Evolutionary conservation across 2,329 filamentous ascomycete species (phyloP), one percentile per base, ranked within the genome.

Genomic region (Cladophialophora bantiana): DNA sequence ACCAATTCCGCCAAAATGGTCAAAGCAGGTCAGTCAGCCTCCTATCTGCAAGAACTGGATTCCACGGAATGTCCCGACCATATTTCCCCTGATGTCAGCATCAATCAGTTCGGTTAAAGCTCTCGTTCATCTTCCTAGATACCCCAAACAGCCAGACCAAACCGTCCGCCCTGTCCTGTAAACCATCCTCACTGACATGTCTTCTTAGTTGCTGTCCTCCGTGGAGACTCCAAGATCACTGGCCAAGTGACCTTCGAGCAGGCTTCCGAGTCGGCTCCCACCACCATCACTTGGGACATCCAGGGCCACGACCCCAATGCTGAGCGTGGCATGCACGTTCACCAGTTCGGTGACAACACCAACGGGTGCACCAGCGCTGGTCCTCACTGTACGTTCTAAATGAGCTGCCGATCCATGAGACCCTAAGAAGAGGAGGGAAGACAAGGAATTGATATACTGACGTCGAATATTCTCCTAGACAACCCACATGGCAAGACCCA

Each of bases 261-360:
- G 86, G 86, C 86, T 73, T 88, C 86, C 80, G 95, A 97, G 87
- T 88, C 84, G 76, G 83, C 87, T 75, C 88, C 90, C 74, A 98
- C 95, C 79, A 94, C 86, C 81, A 87, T 99, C 84, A 88, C 90
- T 78, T 99, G 92, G 90, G 88, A 97, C 83, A 93, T 99, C 83
- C 86, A 87, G 70, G 94, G 95, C 83, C 86, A 97, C 83, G 94
- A 98, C 79, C 78, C 94, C 83, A 97, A 96, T 81, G 94, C 95
- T 78, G 88, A 96, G 89, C 94, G 95, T 83, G 95, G 93, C 82
- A 93, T 98, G 88, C 95, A 99, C 87, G 90, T 99, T 78, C 95
- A 99, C 86, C 92, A 95, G 82, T 99, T 97, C 78, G 95, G 95
- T 81, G 95, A 98, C 88, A 98, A 98, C 88, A 98, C 95, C 87